Evolutionary conservation across 495 filamentous ascomycete genomes (phyloP).

Genomic region (Coniosporium apollinis): DNA sequence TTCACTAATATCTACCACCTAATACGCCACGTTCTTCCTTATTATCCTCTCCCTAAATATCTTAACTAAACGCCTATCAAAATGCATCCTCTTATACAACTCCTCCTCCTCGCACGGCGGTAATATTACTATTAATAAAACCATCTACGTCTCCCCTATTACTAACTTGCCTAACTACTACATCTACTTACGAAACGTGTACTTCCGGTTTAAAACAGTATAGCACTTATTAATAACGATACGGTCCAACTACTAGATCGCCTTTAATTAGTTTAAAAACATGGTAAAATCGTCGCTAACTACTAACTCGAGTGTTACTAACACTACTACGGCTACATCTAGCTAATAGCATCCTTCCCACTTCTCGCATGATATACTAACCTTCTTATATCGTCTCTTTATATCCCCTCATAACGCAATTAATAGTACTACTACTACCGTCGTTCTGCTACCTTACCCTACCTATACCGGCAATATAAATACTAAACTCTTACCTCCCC

Average conservation of each 20-base stretch:
- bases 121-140: conserved; percentile 3
- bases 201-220: neutral
- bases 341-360: neutral
- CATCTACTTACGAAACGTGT: conserved; percentile 1
- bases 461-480: conserved; percentile 3
- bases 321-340: neutral
- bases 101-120: conserved; percentile 1
- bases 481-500: conserved; percentile 4
- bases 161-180: conserved; percentile 1
- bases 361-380: neutral
- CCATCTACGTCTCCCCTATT: neutral
- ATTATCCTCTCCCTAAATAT: neutral
- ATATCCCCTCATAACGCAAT: conserved; percentile 3
- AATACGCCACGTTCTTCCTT: neutral
- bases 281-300: neutral
- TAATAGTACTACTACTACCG: conserved; percentile 3
- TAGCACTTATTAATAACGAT: conserved; percentile 5
- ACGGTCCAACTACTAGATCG: conserved; percentile 1
- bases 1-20: neutral
- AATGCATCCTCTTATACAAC: neutral
- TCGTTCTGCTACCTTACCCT: neutral
- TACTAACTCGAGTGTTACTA: conserved; percentile 2
- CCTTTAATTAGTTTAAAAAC: neutral
- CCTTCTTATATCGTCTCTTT: conserved; percentile 1
- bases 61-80: neutral